Evolutionary conservation across 2,329 filamentous ascomycete genomes (phyloP).

Genomic region (Allantophomopsis cytisporea): DNA sequence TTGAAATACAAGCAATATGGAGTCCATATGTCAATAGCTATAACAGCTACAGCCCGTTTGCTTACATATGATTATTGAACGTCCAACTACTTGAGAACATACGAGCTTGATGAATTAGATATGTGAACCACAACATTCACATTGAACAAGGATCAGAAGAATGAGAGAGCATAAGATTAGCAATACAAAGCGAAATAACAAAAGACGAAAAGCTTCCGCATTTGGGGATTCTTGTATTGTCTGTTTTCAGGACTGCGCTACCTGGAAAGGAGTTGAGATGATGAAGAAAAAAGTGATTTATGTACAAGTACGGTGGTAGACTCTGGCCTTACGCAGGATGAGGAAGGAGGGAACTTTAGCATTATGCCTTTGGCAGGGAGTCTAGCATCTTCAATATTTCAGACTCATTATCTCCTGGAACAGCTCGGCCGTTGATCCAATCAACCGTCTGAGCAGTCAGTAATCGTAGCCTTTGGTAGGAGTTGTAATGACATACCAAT

Average conservation of each 20-base stretch:
- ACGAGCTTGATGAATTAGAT: too few species aligned
- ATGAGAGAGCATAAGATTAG: too few species aligned
- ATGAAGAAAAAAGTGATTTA: slow-evolving; percentile 2
- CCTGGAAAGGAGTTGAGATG: background rate
- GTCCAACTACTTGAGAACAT: too few species aligned
- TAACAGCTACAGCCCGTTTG: too few species aligned
- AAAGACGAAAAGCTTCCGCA: background rate
- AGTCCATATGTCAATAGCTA: too few species aligned
- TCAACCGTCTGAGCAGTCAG: slow-evolving; percentile 51
- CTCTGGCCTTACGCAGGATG: background rate
- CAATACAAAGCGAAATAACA: too few species aligned
- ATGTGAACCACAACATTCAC: too few species aligned
- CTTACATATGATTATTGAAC: too few species aligned
- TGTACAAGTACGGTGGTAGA: slow-evolving; percentile 1
- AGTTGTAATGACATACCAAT: slow-evolving; percentile 41
- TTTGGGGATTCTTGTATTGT: background rate
- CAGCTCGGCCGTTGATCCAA: slow-evolving; percentile 81
- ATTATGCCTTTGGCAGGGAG: slow-evolving; percentile 30
- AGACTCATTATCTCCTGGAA: slow-evolving; percentile 69
- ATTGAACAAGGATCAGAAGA: too few species aligned
- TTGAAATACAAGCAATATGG: too few species aligned
- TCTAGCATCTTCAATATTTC: slow-evolving; percentile 76
- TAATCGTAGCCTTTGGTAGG: background rate
- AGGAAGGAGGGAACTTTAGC: background rate
- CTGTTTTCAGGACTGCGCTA: background rate